Evolutionary conservation across 2,329 filamentous ascomycete genomes (phyloP).

Genomic region (Didymella pomorum): DNA sequence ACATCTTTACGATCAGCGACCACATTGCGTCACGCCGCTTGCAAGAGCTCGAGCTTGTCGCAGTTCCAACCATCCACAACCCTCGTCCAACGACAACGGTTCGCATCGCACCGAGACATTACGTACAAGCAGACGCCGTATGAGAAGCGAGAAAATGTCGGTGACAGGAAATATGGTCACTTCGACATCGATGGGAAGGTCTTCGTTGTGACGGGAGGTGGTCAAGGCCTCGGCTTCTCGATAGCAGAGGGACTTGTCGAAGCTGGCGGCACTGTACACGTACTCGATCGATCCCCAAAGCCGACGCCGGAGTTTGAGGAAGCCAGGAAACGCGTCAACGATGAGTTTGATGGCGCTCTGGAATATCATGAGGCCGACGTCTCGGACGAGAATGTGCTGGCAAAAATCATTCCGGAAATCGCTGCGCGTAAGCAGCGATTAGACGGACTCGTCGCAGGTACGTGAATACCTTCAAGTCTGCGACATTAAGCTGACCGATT

Average conservation of each 20-base stretch:
- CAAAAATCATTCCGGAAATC: conserved; percentile 71
- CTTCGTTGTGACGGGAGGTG: conserved; percentile 67
- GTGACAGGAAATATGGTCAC: conserved; percentile 30
- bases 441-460: conserved; percentile 75
- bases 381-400: conserved; percentile 70
- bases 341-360: conserved; percentile 69
- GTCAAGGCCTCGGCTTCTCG: conserved; percentile 72
- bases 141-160: conserved; percentile 28
- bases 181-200: conserved; percentile 46
- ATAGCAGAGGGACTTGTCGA: conserved; percentile 77
- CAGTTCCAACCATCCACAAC: conserved; percentile 13
- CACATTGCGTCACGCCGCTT: background rate
- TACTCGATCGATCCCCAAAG: conserved; percentile 66
- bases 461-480: background rate
- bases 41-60: background rate
- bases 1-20: background rate
- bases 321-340: conserved; percentile 66
- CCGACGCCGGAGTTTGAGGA: conserved; percentile 68
- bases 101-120: conserved; percentile 22
- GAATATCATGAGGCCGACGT: conserved; percentile 83
- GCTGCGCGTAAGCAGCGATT: conserved; percentile 72
- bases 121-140: conserved; percentile 29
- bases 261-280: conserved; percentile 75
- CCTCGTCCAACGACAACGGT: conserved; percentile 16
- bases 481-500: background rate